Evolutionary conservation across 139 green algal genomes (phyloP).

Genomic region (Picocystis salinarum): DNA sequence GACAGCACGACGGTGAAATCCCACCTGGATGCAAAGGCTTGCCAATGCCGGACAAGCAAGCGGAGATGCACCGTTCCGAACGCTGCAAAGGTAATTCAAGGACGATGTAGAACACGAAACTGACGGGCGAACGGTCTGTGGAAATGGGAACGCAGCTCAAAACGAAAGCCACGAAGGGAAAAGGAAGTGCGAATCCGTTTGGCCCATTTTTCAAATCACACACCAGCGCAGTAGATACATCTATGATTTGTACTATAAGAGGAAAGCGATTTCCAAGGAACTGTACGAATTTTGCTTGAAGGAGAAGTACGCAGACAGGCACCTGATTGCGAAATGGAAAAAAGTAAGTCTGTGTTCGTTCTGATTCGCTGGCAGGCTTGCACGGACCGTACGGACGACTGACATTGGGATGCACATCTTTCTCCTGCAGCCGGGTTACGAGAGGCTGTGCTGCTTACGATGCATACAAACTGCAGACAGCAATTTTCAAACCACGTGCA

Average conservation of each 20-base stretch:
- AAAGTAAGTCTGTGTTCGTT: slow-evolving; percentile 12
- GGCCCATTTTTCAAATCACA: slow-evolving; percentile 21
- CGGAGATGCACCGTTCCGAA: no score
- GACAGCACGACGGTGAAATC: no score
- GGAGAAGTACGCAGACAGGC: slow-evolving; percentile 9
- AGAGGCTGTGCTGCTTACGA: slow-evolving; percentile 16
- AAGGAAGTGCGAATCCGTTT: slow-evolving; percentile 19
- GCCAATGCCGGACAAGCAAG: no score
- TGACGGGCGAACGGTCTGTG: no score
- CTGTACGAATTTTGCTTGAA: slow-evolving; percentile 20
- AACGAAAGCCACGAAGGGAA: slow-evolving; percentile 21
- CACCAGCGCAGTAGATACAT: slow-evolving; percentile 19
- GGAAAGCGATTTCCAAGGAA: slow-evolving; percentile 16
- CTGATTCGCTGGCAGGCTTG: no score
- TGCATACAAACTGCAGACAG: slow-evolving; percentile 19
- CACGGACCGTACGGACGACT: not conserved
- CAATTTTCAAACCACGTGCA: slow-evolving; percentile 22
- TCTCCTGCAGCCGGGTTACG: slow-evolving; percentile 11
- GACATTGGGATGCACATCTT: not conserved
- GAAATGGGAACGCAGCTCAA: no score
- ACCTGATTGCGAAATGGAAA: slow-evolving; percentile 19
- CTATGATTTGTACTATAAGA: slow-evolving; percentile 17
- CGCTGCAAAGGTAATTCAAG: no score
- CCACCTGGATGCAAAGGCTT: no score
- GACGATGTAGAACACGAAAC: no score